A percentile compares a stretch with the other conserved stretches of the same genome.
These are phyloP conservation scores for Sinapis alba DNA, from an alignment of 441 rosid genomes.

Conservation along the genomic window DNA sequence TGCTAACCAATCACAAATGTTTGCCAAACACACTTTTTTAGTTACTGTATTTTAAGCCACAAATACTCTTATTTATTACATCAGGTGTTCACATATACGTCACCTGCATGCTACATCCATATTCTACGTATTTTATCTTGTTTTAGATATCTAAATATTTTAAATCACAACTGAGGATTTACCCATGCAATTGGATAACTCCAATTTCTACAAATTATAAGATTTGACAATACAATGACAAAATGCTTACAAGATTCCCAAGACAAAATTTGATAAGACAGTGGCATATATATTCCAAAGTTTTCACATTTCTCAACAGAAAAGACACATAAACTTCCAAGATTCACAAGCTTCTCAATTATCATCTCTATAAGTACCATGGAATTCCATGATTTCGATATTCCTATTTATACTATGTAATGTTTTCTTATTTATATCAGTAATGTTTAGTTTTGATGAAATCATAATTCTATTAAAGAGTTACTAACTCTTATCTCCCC, in stretches of 20 bases:
- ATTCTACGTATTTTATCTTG: not conserved
- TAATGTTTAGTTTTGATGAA: not conserved
- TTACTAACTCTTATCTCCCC: not conserved
- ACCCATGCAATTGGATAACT: not conserved
- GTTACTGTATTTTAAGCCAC: too few relatives aligned
- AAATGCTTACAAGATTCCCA: not conserved
- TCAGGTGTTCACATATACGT: not conserved
- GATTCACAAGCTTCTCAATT: not conserved
- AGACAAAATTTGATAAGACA: constrained; percentile 5
- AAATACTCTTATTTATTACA: too few relatives aligned
- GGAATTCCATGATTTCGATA: not conserved
- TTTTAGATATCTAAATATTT: not conserved
- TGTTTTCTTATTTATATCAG: not conserved
- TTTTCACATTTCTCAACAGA: constrained; percentile 1
- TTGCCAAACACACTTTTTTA: too few relatives aligned
- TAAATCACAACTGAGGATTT: not conserved
- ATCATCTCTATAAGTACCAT: constrained; percentile 11
- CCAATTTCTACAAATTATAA: not conserved
- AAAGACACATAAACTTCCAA: not conserved
- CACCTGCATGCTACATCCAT: not conserved
- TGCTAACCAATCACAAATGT: too few relatives aligned
- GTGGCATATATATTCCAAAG: not conserved
- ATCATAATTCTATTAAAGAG: not conserved
- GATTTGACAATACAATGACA: constrained; percentile 2
- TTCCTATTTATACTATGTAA: not conserved